phyloP scores from a whole-genome alignment of 1,284 basidiomycete genomes.

The Naganishia cerealis region DNA sequence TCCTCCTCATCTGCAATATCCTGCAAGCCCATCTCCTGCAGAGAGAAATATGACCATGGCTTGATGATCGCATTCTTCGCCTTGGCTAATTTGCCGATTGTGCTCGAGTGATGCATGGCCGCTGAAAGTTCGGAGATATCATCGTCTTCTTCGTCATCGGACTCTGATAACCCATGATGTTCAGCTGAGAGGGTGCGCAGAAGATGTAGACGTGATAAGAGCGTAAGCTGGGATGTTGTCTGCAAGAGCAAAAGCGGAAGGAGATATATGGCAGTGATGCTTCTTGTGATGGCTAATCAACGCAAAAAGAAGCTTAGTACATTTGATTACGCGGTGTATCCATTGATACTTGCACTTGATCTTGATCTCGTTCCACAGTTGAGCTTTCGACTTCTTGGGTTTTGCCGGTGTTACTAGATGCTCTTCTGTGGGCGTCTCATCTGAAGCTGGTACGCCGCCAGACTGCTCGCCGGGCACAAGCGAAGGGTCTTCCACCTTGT shows the following conservation, averaged over 20 bases:
- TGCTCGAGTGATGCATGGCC: neutral
- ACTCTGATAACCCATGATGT: slow-evolving; percentile 2
- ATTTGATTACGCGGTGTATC: neutral
- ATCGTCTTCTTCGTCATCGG: slow-evolving; percentile 24
- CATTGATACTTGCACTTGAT: slow-evolving; percentile 44
- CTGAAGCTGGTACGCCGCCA: neutral
- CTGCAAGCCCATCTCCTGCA: slow-evolving; percentile 31
- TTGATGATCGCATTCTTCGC: slow-evolving; percentile 16
- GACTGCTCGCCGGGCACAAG: neutral
- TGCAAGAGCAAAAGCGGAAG: slow-evolving; percentile 51
- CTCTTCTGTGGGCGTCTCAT: neutral
- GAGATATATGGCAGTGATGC: slow-evolving; percentile 51
- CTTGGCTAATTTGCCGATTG: neutral
- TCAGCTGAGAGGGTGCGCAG: slow-evolving; percentile 35
- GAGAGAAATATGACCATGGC: slow-evolving; percentile 35
- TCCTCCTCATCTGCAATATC: slow-evolving; percentile 7
- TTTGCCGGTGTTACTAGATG: neutral
- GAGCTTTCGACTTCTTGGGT: slow-evolving; percentile 46
- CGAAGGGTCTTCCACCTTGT: neutral
- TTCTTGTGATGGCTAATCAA: slow-evolving; percentile 47
- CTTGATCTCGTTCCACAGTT: slow-evolving; percentile 54
- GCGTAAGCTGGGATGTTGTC: slow-evolving; percentile 51
- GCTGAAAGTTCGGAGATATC: slow-evolving; percentile 13
- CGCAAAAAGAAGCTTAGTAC: neutral
- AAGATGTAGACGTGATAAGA: slow-evolving; percentile 48